Base-by-base conservation (phyloP, 169 alveolate genomes). In the Plasmodium sp. region DNA sequence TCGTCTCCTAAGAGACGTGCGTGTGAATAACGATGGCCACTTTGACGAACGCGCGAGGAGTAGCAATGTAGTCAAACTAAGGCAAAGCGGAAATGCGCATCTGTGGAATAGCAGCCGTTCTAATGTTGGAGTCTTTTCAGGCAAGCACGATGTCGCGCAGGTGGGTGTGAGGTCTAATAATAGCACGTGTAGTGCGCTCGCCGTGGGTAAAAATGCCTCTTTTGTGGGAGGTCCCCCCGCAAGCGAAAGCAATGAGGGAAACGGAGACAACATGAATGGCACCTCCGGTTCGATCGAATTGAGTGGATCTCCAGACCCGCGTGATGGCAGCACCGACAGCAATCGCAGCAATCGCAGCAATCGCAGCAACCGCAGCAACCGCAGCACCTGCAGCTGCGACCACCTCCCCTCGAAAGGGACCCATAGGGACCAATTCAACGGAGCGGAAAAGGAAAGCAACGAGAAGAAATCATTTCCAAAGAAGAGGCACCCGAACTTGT, bases 61-160 rank as follows among this genome's bases (percentile, higher is more conserved):
- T 58, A 82, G 12, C 56, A 14, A 58, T 14, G 22, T 73, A 16
- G 33, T 22, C 43, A 27, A 16, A n/a, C 6, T 82, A 43, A 34
- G 36, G 4, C 80, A 73, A 84, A 54, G 12, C 18, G 81, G 39
- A 74, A 51, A 67, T n/a, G 51, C n/a, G 27, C 58, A 85, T 72
- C 45, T 84, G 72, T 84, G 92, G 92, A 71, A 72, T 72, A 84
- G 75, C 2, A 58, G 72, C 27, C 1, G 27, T 33, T 5, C 45
- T 5, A 2, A 22, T 31, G 73, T 10, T 33, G 75, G 34, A 58
- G 12, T 67, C 6, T 27, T 5, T 58, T 16, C 58, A 14, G 54
- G 56, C 39, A 48, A 56, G 27, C 6, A 48, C 45, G 39, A n/a
- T 14, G 45, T 34, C 3, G 51, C 31, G 2, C 51, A 85, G 33